Percentiles rank a stretch among this genome's conserved stretches.
Conservation (phyloP, 1,139 yeast genomes). For the Suhomyces panamericanus region DNA sequence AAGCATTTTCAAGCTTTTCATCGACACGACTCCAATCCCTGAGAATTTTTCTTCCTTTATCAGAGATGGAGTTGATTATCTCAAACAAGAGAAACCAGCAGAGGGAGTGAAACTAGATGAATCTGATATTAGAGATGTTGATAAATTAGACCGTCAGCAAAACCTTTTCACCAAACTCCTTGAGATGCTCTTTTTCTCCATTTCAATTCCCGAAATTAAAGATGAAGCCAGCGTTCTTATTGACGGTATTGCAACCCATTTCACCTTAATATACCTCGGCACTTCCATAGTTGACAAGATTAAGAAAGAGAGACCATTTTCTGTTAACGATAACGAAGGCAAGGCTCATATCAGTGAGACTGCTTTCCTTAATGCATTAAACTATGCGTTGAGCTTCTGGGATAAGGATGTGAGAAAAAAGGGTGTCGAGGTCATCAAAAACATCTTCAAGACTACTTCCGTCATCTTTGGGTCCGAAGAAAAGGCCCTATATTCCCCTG, state of each 20-base stretch:
- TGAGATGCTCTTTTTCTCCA: constrained; percentile 71
- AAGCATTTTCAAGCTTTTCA: constrained; percentile 64
- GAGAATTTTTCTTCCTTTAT: constrained; percentile 50
- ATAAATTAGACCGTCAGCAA: constrained; percentile 59
- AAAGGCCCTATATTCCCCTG: constrained; percentile 68
- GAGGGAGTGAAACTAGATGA: constrained; percentile 38
- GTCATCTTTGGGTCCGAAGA: constrained; percentile 67
- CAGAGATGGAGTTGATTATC: constrained; percentile 45
- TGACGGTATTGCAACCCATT: constrained; percentile 73
- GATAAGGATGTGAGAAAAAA: constrained; percentile 66
- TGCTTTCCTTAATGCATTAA: constrained; percentile 70
- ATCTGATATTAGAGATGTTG: constrained; percentile 48
- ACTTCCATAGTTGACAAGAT: constrained; percentile 71
- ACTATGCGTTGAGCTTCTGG: constrained; percentile 80
- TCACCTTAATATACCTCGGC: constrained; percentile 73
- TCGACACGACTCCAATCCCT: constrained; percentile 67
- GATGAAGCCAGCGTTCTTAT: constrained; percentile 66
- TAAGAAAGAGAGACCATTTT: constrained; percentile 68
- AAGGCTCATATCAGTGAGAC: constrained; percentile 67
- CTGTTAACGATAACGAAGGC: constrained; percentile 80
- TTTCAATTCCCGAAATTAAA: constrained; percentile 71
- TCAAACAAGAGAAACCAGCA: constrained; percentile 45
- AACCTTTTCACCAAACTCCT: constrained; percentile 58
- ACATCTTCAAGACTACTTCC: constrained; percentile 61
- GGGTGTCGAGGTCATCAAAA: constrained; percentile 67